phyloP scores from a whole-genome alignment of 352 stramenopile species.

The Pythium inflatum region DNA sequence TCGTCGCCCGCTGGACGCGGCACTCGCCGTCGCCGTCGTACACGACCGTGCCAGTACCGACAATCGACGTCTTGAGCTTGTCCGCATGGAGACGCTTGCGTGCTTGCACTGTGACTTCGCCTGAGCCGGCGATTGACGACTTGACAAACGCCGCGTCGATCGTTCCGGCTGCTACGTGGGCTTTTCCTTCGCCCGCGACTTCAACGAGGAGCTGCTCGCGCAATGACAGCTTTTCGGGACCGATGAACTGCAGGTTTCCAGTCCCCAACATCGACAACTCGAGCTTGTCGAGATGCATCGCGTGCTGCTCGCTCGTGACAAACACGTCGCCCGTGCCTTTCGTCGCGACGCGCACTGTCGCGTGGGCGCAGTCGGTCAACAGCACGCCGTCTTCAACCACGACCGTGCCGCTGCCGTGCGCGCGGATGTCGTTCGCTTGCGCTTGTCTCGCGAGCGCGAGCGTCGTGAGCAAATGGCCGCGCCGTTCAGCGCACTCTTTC shows the following conservation, averaged over 20 bases:
- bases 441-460: not conserved
- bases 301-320: not conserved
- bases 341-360: not conserved
- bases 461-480: conserved; percentile 17
- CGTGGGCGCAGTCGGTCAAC: conserved; percentile 11
- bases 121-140: conserved; percentile 15
- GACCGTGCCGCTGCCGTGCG: not conserved
- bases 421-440: conserved; percentile 10
- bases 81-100: not conserved
- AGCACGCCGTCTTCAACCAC: conserved; percentile 20
- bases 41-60: not conserved
- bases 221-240: not conserved
- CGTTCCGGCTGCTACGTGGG: not conserved
- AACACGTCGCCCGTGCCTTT: conserved; percentile 1
- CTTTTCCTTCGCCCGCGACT: not conserved
- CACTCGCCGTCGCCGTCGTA: conserved; percentile 12
- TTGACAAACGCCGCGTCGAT: conserved; percentile 10
- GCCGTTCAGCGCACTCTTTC: conserved; percentile 7
- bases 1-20: conserved; percentile 10
- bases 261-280: not conserved
- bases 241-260: conserved; percentile 14
- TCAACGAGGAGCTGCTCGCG: conserved; percentile 16
- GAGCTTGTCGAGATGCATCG: conserved; percentile 5
- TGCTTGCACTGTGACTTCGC: not conserved
- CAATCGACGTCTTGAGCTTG: conserved; percentile 19